Evolutionary conservation across 306 rosid species (phyloP).

Genomic region (Argentina anserina): DNA sequence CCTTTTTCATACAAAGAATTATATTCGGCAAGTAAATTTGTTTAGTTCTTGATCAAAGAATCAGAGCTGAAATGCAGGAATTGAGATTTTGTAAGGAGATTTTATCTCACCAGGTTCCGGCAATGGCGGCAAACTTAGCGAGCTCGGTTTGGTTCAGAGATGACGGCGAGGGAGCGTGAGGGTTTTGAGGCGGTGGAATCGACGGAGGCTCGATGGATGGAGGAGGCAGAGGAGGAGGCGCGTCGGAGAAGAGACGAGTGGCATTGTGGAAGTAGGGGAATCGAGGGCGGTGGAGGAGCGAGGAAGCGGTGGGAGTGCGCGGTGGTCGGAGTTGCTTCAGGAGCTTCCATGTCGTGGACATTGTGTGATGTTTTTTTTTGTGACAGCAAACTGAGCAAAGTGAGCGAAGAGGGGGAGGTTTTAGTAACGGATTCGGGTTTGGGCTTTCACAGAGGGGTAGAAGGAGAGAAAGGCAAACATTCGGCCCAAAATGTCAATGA

Average conservation of each 20-base stretch:
- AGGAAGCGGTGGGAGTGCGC: background rate
- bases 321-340: slow-evolving; percentile 34
- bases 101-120: slow-evolving; percentile 60
- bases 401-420: background rate
- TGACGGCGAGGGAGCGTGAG: slow-evolving; percentile 33
- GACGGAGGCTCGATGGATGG: slow-evolving; percentile 10
- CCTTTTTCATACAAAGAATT: slow-evolving; percentile 41
- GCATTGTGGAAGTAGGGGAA: slow-evolving; percentile 1
- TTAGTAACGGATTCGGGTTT: background rate
- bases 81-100: background rate
- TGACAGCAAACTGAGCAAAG: no score
- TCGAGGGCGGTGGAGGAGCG: slow-evolving; percentile 7
- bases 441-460: no score
- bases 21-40: background rate
- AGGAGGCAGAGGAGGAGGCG: slow-evolving; percentile 18
- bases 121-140: slow-evolving; percentile 66
- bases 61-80: background rate
- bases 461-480: no score
- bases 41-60: background rate
- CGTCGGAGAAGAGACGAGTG: slow-evolving; percentile 39
- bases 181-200: slow-evolving; percentile 29
- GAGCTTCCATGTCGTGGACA: slow-evolving; percentile 40
- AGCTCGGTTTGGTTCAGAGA: slow-evolving; percentile 64
- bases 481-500: background rate
- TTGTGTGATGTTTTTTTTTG: background rate